Evolutionary conservation across 1,284 basidiomycete genomes (phyloP), one percentile per base, ranked within the genome.

Genomic region (Cerrena zonata): DNA sequence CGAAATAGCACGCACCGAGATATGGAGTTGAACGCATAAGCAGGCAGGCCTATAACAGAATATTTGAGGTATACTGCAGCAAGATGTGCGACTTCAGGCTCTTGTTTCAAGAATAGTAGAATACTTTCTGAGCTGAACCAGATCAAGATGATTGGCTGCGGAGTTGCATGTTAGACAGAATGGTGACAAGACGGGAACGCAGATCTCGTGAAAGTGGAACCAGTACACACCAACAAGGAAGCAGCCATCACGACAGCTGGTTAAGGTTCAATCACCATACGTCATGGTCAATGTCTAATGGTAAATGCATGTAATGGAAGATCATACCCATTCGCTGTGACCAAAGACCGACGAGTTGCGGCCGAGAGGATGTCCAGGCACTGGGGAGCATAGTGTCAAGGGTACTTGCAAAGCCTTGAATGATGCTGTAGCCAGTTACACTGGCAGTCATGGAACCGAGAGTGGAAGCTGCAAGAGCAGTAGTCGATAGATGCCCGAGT

Each of bases 311-410:
- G 25, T 21, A 36, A 45, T 10, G 42, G 21, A 36, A 34, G 45
- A 48, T 69, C 82, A 50, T 53, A 86, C 84, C 70, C 89, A 93
- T 94, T 56, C 94, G 76, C 65, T 94, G 91, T 7, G 88, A 74
- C 93, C 93, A 95, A 1, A 96, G 74, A 2, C 93, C 93, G 23
- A 97, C 92, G 1, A 91, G 75, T 10, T 85, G 74, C 0, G 92
- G 93, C 38, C 89, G 80, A 1, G 80, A 68, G 10, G 89, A 91
- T 0, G 93, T 94, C 89, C 92, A 97, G 2, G 94, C 91, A 21
- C 88, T 80, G 0, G 94, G 94, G 0, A 97, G 77, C 61, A 96
- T 78, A 0, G 94, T 93, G 61, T 97, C 94, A 24, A 97, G 77
- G 0, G 91, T 86, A 51, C 84, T 88, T 13, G 84, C 75, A 59